Base-by-base conservation (phyloP, 2,329 filamentous ascomycete genomes). In the Grosmannia clavigera region DNA sequence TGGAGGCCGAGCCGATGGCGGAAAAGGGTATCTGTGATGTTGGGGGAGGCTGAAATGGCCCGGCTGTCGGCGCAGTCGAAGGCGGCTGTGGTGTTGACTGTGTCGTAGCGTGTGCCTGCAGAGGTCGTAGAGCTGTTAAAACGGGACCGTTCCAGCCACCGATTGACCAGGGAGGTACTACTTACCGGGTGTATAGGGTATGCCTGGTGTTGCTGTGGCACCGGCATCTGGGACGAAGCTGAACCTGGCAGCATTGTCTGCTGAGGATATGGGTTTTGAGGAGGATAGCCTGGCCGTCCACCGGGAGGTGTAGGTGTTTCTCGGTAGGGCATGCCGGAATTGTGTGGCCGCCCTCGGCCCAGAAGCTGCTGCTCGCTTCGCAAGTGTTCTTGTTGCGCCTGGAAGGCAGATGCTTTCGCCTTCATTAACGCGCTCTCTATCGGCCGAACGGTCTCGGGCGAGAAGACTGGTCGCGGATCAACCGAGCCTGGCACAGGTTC, bases 341-440 rank as follows among this genome's bases (percentile, higher is more conserved):
- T 75, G 81, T 68, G 35, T 12, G 64, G 64, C 27, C 64, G 63
- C 10, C 72, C 75, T 65, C 77, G 78, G 63, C 74, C 76, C 64
- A 77, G 78, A 25, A 81, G 68, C 61, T 83, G 80, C 63, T 81
- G 79, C 64, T 84, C 82, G 57, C 72, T 76, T 64, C 81, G 78
- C 55, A 77, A 73, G 64, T 80, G 77, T 64, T 78, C 75, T 65
- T 84, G 81, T 63, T 83, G 77, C 43, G 76, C 76, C 64, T 86
- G 83, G 62, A 86, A 74, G 2, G 81, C 81, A 29, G 79, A 81
- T 5, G 80, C 82, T 64, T 79, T 75, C 16, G 88, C 90, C 72
- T 94, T 96, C 72, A 94, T 90, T 62, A 99, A 78, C 57, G 92
- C 92, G 72, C 90, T 95, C 72, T 99, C 94, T 66, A 99, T 97